Percentiles rank a stretch among this genome's conserved stretches.
Conservation (phyloP, 495 filamentous ascomycete genomes). For the Patellaria atrata region DNA sequence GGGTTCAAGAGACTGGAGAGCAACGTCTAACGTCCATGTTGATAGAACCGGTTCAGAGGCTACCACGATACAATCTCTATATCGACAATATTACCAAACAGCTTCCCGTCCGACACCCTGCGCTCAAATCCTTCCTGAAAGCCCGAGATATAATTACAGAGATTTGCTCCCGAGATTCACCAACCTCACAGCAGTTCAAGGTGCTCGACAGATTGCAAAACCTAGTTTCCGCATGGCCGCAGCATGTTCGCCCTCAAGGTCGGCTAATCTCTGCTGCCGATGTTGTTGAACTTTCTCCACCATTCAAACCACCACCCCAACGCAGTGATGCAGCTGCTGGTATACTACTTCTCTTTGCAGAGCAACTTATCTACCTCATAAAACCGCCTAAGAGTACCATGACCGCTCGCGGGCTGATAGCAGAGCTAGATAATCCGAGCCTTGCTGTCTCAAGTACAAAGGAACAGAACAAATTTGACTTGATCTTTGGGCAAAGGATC, state of each 20-base stretch:
- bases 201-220: conserved; percentile 57
- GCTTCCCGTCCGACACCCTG: conserved; percentile 70
- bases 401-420: conserved; percentile 62
- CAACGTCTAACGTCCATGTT: conserved; percentile 81
- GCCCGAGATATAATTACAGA: conserved; percentile 85
- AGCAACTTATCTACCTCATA: conserved; percentile 60
- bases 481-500: conserved; percentile 61
- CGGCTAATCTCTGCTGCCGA: conserved; percentile 78
- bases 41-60: conserved; percentile 89
- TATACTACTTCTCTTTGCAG: conserved; percentile 73
- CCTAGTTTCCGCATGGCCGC: conserved; percentile 69
- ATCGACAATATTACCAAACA: conserved; percentile 87
- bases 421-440: conserved; percentile 65
- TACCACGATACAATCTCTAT: conserved; percentile 87
- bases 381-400: conserved; percentile 45
- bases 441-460: conserved; percentile 28
- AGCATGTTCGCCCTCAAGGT: conserved; percentile 52
- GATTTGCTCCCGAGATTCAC: conserved; percentile 78
- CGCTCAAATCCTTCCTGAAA: conserved; percentile 61
- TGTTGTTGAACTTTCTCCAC: conserved; percentile 59
- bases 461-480: conserved; percentile 45
- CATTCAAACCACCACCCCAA: conserved; percentile 41
- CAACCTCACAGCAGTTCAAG: conserved; percentile 49
- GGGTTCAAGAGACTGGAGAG: conserved; percentile 73
- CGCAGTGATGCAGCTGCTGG: conserved; percentile 35